Percentiles rank a stretch among this genome's conserved stretches.
These are phyloP conservation scores for Aureobasidium lini DNA, from an alignment of 2,329 filamentous ascomycete genomes.

Conservation along the genomic window DNA sequence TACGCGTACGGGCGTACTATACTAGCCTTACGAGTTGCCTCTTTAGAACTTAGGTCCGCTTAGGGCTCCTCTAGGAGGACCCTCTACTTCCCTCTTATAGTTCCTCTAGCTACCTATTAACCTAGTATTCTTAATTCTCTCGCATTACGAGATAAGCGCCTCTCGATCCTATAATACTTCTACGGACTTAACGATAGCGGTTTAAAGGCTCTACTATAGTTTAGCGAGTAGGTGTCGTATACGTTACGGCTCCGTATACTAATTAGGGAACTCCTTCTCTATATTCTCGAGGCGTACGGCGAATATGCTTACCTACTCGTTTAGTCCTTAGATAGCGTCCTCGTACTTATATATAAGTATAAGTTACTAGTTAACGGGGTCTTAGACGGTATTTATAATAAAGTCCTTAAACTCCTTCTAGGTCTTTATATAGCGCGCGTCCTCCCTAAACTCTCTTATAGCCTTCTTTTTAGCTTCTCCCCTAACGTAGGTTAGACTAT, in stretches of 20 bases:
- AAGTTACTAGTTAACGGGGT: not conserved
- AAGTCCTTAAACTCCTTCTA: not conserved
- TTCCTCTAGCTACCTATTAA: too few relatives aligned
- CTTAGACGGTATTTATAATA: not conserved
- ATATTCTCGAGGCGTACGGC: not conserved
- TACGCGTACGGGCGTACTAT: too few relatives aligned
- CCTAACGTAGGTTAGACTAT: not conserved
- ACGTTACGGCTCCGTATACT: not conserved
- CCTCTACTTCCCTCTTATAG: not conserved
- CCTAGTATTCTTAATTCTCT: not conserved
- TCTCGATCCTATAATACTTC: not conserved
- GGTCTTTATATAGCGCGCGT: not conserved
- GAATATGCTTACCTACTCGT: not conserved
- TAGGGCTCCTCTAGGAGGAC: not conserved
- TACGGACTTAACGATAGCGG: not conserved
- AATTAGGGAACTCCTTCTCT: not conserved
- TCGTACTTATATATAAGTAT: not conserved
- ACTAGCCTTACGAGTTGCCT: too few relatives aligned
- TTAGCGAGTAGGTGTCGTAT: not conserved
- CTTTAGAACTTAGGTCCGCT: not conserved
- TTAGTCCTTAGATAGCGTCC: not conserved
- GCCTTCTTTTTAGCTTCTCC: not conserved
- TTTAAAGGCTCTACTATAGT: not conserved
- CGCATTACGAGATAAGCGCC: not conserved
- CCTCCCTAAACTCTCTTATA: not conserved